Evolutionary conservation across 164 flowering plant species (phyloP).

Genomic region (Liriodendron chinense): DNA sequence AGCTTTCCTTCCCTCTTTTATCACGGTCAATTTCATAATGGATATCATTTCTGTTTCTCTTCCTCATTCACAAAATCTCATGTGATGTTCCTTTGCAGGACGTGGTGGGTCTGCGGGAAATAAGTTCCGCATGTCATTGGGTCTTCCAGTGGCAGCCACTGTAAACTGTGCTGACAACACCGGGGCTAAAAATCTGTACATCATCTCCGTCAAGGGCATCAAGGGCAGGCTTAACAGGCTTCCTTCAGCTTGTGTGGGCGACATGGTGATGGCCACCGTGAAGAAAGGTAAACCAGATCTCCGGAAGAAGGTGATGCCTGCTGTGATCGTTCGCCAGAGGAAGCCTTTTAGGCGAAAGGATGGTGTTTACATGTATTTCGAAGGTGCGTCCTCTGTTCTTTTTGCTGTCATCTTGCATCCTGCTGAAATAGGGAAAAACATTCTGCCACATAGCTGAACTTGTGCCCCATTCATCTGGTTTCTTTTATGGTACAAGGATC

Average conservation of each 20-base stretch:
- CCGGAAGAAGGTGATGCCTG: slow-evolving; percentile 77
- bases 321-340: slow-evolving; percentile 69
- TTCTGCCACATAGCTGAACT: too few species aligned
- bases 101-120: slow-evolving; percentile 77
- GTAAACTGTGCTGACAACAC: slow-evolving; percentile 81
- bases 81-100: slow-evolving; percentile 10
- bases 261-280: slow-evolving; percentile 80
- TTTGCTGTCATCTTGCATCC: background rate
- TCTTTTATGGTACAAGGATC: too few species aligned
- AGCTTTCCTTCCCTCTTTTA: too few species aligned
- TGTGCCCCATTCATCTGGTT: too few species aligned
- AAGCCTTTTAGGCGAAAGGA: slow-evolving; percentile 82
- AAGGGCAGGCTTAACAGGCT: slow-evolving; percentile 68
- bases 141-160: slow-evolving; percentile 76
- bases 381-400: slow-evolving; percentile 32
- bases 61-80: too few species aligned
- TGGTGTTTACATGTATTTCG: slow-evolving; percentile 68
- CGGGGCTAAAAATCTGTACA: slow-evolving; percentile 75
- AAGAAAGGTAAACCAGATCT: slow-evolving; percentile 82
- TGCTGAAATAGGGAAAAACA: background rate
- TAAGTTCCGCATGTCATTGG: slow-evolving; percentile 81
- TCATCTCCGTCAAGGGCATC: slow-evolving; percentile 71
- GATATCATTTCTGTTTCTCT: too few species aligned
- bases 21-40: too few species aligned
- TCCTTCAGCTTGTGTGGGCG: slow-evolving; percentile 75